Evolutionary conservation across 805 yeast species (phyloP), one percentile per base, ranked within the genome.

Genomic region (Kluyveromyces starmeri): DNA sequence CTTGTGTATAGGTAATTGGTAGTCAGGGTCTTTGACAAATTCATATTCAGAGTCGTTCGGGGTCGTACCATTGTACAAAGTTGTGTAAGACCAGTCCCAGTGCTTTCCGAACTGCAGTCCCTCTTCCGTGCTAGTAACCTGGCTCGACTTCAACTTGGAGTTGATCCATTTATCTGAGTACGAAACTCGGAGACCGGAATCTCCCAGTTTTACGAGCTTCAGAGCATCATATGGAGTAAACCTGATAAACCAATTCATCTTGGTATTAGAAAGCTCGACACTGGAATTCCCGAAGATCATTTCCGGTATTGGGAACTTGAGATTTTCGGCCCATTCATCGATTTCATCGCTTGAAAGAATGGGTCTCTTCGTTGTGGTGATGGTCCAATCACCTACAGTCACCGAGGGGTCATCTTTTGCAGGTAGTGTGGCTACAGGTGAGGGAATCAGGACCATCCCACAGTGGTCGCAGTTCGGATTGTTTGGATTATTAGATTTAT

Each of bases 61-160:
- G 11, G 39, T 32, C 0, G 78, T 68, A 0, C 97, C 98, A 40
- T 65, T 68, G 55, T 89, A 92, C 30, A 66, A 41, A 1, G 95
- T 76, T 0, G 95, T 73, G 54, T 92, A 92, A 0, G 98, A 89
- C 99, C 99, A 92, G 62, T 92, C 98, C 53, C 75, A 92, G 2
- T 95, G 92, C 47, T 81, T 80, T 33, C 79, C 73, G 22, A 80
- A 72, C 29, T 80, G 72, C 50, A 67, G 56, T 36, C 77, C 68
- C 51, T 68, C 55, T 51, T 68, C 65, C 17, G 48, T 51, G 20
- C 49, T 47, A 29, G 40, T 44, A 41, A 43, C 59, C 40, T 43
- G 55, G 42, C 54, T 58, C 38, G 50, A 50, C 20, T 33, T 45
- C 21, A 58, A 60, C 46, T 68, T 61, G 8, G 64, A 57, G 14